Base-by-base conservation (phyloP, 2,329 filamentous ascomycete species). In the Fusarium sp. region DNA sequence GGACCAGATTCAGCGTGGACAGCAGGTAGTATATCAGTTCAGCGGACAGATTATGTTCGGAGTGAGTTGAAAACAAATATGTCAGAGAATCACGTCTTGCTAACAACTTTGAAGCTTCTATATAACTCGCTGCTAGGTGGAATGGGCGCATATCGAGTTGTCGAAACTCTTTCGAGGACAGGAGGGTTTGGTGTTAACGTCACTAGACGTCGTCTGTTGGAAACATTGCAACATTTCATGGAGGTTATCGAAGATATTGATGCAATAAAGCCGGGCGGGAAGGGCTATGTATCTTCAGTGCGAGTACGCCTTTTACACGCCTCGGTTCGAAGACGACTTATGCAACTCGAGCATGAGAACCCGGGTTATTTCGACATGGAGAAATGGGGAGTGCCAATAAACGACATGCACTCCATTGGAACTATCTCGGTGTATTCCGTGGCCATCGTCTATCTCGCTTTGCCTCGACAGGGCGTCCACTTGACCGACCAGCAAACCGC, bases 11-110 rank as follows among this genome's bases (percentile, higher is more conserved):
- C 82, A 84, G 61, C 83, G 92, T 72, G 92, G 92, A 0, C 92
- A 95, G 75, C 87, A 91, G 69, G 86, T 93, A 1, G 93, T 94
- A 73, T 94, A 92, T 76, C 87, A 92, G 35, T 94, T 94, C 76
- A 90, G 87, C 19, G 88, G 87, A 0, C 87, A 90, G 1, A 86
- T 86, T 22, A 77, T 93, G 20, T 90, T 89, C 9, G 88, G 81
- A 11, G 83, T 83, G 73, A 71, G 78, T 70, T 35, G 37, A 35
- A 14, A 19, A n/a, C 28, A 26, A 19, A 43, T 39, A 43, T 6
- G 15, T n/a, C 9, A 19, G 14, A 13, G 22, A 2, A 33, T 13
- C 7, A 2, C 17, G 4, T 30, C 7, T 32, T 15, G 13, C 55
- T 62, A 9, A 56, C 43, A 19, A 2, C 32, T 8, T 14, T 2